phyloP scores from a whole-genome alignment of 192 early-diverging fungal genomes.

The Blastocladiella britannica region DNA sequence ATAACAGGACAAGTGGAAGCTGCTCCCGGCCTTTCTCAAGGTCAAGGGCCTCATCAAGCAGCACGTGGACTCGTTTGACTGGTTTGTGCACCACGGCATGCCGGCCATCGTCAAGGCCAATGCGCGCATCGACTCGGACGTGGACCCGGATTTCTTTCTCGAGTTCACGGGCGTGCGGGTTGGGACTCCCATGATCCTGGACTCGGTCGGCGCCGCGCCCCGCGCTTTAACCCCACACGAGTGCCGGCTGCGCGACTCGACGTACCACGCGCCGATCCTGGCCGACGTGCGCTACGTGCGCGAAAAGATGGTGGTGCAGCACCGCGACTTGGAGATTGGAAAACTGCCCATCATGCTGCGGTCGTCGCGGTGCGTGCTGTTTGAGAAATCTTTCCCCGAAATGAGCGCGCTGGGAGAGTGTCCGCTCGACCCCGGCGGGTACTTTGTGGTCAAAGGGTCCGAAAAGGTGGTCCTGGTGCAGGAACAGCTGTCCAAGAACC shows the following conservation, averaged over 20 bases:
- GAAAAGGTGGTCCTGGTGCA: conserved; percentile 97
- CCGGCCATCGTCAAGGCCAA: conserved; percentile 88
- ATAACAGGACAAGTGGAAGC: conserved; percentile 84
- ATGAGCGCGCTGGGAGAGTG: conserved; percentile 79
- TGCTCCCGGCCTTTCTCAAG: conserved; percentile 89
- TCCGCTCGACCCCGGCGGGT: conserved; percentile 90
- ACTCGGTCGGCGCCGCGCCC: conserved; percentile 41
- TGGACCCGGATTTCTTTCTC: conserved; percentile 79
- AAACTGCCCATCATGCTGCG: conserved; percentile 93
- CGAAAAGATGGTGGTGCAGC: conserved; percentile 54
- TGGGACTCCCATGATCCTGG: conserved; percentile 53
- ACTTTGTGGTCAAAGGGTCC: conserved; percentile 86
- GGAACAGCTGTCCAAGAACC: conserved; percentile 95
- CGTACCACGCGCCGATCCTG: conserved; percentile 75
- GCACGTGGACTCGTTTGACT: conserved; percentile 98
- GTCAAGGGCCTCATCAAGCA: conserved; percentile 96
- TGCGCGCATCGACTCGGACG: conserved; percentile 69
- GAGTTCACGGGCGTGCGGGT: conserved; percentile 81
- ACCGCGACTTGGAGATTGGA: conserved; percentile 65
- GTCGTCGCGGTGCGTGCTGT: conserved; percentile 60
- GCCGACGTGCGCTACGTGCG: conserved; percentile 87
- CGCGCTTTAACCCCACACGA: conserved; percentile 77
- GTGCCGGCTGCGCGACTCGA: conserved; percentile 86
- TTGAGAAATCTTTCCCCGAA: conserved; percentile 53
- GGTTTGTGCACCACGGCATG: conserved; percentile 86